phyloP scores from a whole-genome alignment of 2,329 filamentous ascomycete genomes.

The Sporothrix dimorphospora region DNA sequence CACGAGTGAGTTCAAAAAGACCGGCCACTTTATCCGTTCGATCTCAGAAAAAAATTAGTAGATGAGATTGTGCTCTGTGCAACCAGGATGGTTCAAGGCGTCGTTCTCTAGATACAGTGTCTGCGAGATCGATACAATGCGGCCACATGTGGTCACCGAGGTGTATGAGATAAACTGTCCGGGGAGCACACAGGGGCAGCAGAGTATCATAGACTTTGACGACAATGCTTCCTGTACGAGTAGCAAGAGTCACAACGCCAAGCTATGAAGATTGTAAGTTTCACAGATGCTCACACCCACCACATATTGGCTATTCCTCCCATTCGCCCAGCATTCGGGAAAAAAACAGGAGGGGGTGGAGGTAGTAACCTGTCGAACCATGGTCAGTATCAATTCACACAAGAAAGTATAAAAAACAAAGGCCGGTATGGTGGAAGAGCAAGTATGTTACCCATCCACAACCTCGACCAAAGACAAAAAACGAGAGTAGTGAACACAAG shows the following conservation, averaged over 20 bases:
- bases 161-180: constrained; percentile 11
- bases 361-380: neutral
- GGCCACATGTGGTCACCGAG: neutral
- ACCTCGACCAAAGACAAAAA: constrained; percentile 22
- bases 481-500: neutral
- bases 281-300: neutral
- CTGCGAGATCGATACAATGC: neutral
- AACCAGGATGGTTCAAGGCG: neutral
- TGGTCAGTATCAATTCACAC: neutral
- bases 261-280: neutral
- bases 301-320: neutral
- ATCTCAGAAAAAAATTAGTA: neutral
- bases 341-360: neutral
- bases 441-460: constrained; percentile 7
- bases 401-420: neutral
- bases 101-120: neutral
- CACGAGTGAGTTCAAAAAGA: neutral
- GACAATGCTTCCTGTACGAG: neutral
- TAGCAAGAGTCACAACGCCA: neutral
- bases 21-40: neutral
- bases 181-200: neutral
- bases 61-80: constrained; percentile 4
- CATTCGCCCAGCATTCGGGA: neutral
- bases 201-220: neutral
- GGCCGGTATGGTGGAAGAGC: neutral